These are phyloP conservation scores for Tilletia indica DNA, from an alignment of 1,284 basidiomycete genomes.

Conservation along the genomic window DNA sequence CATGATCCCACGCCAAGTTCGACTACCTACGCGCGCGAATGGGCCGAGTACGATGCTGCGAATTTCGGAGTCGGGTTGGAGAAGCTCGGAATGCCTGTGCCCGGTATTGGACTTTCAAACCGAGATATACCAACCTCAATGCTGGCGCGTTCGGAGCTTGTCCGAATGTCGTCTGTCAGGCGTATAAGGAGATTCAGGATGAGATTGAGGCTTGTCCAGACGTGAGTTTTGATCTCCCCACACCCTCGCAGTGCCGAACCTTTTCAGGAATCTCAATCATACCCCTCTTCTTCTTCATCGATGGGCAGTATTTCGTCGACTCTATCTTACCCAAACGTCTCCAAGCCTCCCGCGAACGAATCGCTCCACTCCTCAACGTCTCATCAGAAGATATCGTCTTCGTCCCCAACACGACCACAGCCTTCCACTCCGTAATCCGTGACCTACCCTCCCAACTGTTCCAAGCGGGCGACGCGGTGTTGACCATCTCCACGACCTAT, in stretches of 20 bases:
- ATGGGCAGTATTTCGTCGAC: constrained; percentile 6
- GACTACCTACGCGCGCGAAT: constrained; percentile 3
- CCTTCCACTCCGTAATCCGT: constrained; percentile 49
- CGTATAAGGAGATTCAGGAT: constrained; percentile 15
- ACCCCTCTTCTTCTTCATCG: neutral
- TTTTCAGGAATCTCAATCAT: neutral
- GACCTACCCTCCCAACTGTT: constrained; percentile 36
- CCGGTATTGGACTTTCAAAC: constrained; percentile 4
- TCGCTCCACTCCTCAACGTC: constrained; percentile 12
- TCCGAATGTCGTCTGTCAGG: constrained; percentile 7
- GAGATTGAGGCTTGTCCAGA: constrained; percentile 14
- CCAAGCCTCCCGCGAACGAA: constrained; percentile 1
- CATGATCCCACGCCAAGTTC: neutral
- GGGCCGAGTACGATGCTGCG: constrained; percentile 13
- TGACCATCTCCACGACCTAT: constrained; percentile 45
- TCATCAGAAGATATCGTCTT: constrained; percentile 44
- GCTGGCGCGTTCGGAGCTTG: constrained; percentile 11
- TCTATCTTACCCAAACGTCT: neutral
- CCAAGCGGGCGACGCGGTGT: constrained; percentile 46
- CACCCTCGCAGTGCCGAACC: neutral
- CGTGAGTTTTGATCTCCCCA: neutral
- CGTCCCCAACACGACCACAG: constrained; percentile 51
- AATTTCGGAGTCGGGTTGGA: constrained; percentile 10
- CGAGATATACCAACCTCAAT: constrained; percentile 12
- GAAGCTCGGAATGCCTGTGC: constrained; percentile 8